phyloP scores from a whole-genome alignment of 2,329 filamentous ascomycete genomes.

The Apiospora sp. region DNA sequence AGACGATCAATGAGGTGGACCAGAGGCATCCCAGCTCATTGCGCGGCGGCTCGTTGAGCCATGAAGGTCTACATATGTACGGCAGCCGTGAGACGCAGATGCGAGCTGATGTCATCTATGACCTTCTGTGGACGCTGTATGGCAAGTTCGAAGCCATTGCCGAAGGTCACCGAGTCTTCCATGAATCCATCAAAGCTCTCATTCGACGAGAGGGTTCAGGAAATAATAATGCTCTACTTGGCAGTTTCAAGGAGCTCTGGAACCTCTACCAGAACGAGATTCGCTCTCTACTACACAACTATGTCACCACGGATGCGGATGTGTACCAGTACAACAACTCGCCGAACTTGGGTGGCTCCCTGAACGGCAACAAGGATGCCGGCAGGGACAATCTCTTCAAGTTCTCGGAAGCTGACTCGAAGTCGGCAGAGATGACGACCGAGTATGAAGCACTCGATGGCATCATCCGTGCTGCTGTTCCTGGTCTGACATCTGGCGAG shows the following conservation, averaged over 20 bases:
- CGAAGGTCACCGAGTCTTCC: constrained; percentile 91
- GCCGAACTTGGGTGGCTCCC: constrained; percentile 54
- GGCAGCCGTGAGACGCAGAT: constrained; percentile 77
- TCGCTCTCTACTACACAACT: constrained; percentile 90
- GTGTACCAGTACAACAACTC: constrained; percentile 69
- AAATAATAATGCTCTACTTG: constrained; percentile 72
- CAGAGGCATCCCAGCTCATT: constrained; percentile 88
- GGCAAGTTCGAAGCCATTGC: constrained; percentile 98
- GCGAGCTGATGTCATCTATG: constrained; percentile 85
- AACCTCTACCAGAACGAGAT: constrained; percentile 99
- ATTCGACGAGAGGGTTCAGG: constrained; percentile 79
- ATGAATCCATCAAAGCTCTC: constrained; percentile 89
- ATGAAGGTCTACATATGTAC: constrained; percentile 67
- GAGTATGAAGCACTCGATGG: constrained; percentile 90
- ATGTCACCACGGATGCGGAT: constrained; percentile 90
- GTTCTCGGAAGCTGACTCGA: constrained; percentile 83
- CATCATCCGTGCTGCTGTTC: constrained; percentile 91
- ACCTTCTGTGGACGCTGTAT: constrained; percentile 90
- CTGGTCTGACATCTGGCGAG: constrained; percentile 82
- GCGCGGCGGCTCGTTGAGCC: constrained; percentile 61
- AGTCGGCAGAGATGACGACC: constrained; percentile 77
- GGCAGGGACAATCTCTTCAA: constrained; percentile 78
- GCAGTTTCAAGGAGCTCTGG: constrained; percentile 96
- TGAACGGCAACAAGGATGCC: constrained; percentile 56
- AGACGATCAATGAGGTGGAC: constrained; percentile 93